Conservation (phyloP, 1,139 yeast genomes). For the Taphrina flavorubra region DNA sequence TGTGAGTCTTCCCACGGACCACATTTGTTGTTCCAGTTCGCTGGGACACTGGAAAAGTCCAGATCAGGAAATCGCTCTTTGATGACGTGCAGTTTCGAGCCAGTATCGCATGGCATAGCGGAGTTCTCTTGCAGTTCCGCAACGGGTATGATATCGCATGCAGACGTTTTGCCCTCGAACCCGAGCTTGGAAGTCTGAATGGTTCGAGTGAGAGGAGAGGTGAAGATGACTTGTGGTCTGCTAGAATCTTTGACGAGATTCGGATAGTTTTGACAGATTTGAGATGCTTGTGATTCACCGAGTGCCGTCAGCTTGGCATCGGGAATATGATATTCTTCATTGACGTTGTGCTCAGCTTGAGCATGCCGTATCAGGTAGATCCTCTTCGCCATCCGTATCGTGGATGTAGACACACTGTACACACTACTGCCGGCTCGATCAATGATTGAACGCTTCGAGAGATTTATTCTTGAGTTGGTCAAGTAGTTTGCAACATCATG, state of each 20-base stretch:
- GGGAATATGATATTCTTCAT: constrained; percentile 42
- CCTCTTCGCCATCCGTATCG: constrained; percentile 11
- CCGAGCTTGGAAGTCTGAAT: constrained; percentile 44
- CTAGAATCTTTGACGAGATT: constrained; percentile 1
- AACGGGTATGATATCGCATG: constrained; percentile 13
- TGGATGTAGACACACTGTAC: background rate
- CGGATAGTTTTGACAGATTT: constrained; percentile 26
- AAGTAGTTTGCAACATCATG: too few species aligned
- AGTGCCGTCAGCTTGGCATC: constrained; percentile 44
- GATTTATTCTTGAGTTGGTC: too few species aligned
- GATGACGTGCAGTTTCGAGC: constrained; percentile 22
- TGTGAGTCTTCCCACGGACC: constrained; percentile 41
- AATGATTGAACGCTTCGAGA: too few species aligned
- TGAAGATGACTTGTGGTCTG: constrained; percentile 43
- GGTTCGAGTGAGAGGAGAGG: constrained; percentile 45
- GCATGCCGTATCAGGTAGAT: constrained; percentile 49
- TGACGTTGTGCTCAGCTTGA: constrained; percentile 45
- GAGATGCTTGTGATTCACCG: constrained; percentile 43
- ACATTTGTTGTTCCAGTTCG: constrained; percentile 40
- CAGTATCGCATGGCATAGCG: constrained; percentile 44
- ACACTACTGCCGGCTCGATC: too few species aligned
- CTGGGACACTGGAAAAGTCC: constrained; percentile 33
- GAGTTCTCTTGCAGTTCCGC: constrained; percentile 43
- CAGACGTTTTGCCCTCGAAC: constrained; percentile 19
- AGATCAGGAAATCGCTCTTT: constrained; percentile 30